A percentile compares a stretch with the other conserved stretches of the same genome.
Evolutionary conservation across 2,329 filamentous ascomycete species (phyloP).

Genomic region (Fusarium proliferatum): DNA sequence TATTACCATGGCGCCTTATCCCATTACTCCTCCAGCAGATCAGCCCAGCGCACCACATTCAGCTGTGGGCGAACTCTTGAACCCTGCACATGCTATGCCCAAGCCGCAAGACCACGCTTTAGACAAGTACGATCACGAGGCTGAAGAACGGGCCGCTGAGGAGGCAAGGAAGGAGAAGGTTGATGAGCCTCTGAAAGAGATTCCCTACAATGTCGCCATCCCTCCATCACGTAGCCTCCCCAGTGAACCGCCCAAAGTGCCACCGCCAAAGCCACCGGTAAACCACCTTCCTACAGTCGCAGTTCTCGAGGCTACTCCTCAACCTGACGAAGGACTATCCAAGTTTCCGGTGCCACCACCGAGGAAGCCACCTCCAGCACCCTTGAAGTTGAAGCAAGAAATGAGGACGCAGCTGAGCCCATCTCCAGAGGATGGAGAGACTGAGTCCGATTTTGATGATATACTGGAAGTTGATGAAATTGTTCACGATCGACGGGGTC

Average conservation of each 20-base stretch:
- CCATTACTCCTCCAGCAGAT: constrained; percentile 72
- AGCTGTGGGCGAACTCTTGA: constrained; percentile 63
- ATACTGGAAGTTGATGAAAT: constrained; percentile 76
- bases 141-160: constrained; percentile 61
- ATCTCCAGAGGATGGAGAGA: constrained; percentile 67
- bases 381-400: constrained; percentile 71
- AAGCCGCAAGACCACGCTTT: constrained; percentile 69
- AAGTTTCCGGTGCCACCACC: constrained; percentile 71
- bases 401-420: constrained; percentile 36
- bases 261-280: constrained; percentile 63
- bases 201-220: constrained; percentile 63
- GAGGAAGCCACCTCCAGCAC: constrained; percentile 86
- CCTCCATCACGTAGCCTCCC: constrained; percentile 68
- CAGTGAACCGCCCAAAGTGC: constrained; percentile 62
- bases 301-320: constrained; percentile 57
- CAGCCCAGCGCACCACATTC: constrained; percentile 55
- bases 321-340: constrained; percentile 57
- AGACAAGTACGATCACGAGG: constrained; percentile 66
- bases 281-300: constrained; percentile 53
- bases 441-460: constrained; percentile 87
- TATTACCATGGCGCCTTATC: constrained; percentile 69
- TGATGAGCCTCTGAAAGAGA: constrained; percentile 55
- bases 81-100: constrained; percentile 69
- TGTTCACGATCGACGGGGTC: constrained; percentile 72
- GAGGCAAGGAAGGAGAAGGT: constrained; percentile 59